Base-by-base conservation (phyloP, 108 stramenopile species). In the Seminavis robusta region DNA sequence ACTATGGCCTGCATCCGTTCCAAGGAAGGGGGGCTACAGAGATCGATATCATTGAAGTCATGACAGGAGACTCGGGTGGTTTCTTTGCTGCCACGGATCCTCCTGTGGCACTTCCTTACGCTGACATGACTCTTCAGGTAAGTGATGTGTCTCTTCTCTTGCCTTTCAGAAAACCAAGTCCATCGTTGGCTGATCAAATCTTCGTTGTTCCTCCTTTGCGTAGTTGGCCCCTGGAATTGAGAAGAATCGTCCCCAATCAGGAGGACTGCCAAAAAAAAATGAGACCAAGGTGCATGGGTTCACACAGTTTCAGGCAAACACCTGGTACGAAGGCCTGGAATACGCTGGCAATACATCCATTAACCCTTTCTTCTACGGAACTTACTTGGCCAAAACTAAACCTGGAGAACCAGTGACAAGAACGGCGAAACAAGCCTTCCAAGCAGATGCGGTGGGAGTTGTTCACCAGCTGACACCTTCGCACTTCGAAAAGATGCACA, bases 301-400 rank as follows among this genome's bases (percentile, higher is more conserved):
- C 52, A 77, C 81, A 26, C 63, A 72, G 26, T 60, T 27, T 5
- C 29, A 62, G 25, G 83, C 86, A 29, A 69, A 94, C 38, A 77
- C 68, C 15, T 98, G 95, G 94, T 95, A 96, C 63, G 79, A 94
- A 52, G 77, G 73, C 30, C 68, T 98, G 7, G 61, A 73, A 7
- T 73, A 76, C 24, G 71, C 80, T 1, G 81, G 81, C 26, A 92
- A 95, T 61, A 93, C 94, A 15, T 79, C 86, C 5, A 76, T 95
- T 63, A 98, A 98, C 65, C 90, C 94, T 25, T 96, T 92, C 73
- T 98, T 96, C 67, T 98, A 98, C 54, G 95, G 97, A 27, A 92
- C 78, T 20, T 86, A 87, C 48, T 72, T 98, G 33, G 88, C 69
- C 13, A 79, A 85, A 50, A 91, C 90, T 4, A 84, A 90, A 65